Evolutionary conservation across 106 monocot genomes (phyloP), one percentile per base, ranked within the genome.

Genomic region (Agapanthus africanus): DNA sequence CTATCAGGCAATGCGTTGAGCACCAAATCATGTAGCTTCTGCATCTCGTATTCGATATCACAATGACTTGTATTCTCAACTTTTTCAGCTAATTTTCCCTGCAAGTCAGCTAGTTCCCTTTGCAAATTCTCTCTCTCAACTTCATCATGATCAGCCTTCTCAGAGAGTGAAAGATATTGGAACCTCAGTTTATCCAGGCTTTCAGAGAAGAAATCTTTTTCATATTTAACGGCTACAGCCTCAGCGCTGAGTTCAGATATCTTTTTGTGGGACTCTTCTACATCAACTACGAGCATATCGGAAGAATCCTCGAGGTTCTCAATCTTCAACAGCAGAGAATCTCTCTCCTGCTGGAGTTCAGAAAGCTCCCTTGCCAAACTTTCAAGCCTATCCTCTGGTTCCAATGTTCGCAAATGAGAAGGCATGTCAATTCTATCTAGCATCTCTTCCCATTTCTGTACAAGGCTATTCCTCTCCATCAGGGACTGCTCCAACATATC

Each of bases 401-500:
- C 84, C 41, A 75, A 39, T 50, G 77, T 73, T 34, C 81, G 83
- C 70, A 89, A 46, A 54, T 87, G 84, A 22, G 77, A 56, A 19
- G 97, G 97, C 59, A 90, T 71, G 31, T 78, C 82, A 75, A 99
- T 90, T 67, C 56, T 70, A 22, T 80, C 88, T 33, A 92, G 63
- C 61, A 83, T 57, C 57, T 87, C 92, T 86, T 99, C 92, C 89
- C 83, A 99, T 79, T 85, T 90, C 41, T 83, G 78, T 41, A 92
- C 70, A 75, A 80, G 68, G 62, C 37, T 81, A 70, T 99, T 92
- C 65, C 97, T 92, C 70, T 92, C 92, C 65, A 77, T 52, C 40
- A 99, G 78, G 40, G 89, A 92, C 65, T 92, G 92, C 40, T 99
- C 97, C 27, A 99, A 77, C 82, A 99, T 92, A 70, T 92, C 85